Evolutionary conservation across 2,329 filamentous ascomycete genomes (phyloP), one percentile per base, ranked within the genome.

Genomic region (Atkinsonella hypoxylon): DNA sequence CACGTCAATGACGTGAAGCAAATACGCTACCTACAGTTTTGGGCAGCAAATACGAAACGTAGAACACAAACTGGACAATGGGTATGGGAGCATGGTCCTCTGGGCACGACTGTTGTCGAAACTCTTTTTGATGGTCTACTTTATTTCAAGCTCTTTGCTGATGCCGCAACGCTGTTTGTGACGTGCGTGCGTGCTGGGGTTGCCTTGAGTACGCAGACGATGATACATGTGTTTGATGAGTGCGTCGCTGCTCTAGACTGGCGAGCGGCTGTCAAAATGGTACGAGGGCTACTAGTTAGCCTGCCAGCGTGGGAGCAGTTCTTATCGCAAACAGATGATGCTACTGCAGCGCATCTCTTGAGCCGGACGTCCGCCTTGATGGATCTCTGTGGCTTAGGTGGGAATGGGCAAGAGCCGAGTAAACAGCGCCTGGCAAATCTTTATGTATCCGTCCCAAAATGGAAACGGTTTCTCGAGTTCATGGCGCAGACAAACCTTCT

Each of bases 91-190:
- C 68, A 71, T 44, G 64, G 67, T 2, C 60, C 59, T 4, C 57
- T 77, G 15, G 64, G 64, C 38, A 62, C 61, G 8, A 55, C 61
- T 2, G 56, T 78, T 5, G 64, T 74, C 10, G 69, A 78, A 53
- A 63, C 68, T 46, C 64, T 78, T 3, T 64, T 81, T 22, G 58
- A 65, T 39, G 73, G 74, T 1, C 66, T 80, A 47, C 59, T 81
- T 10, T 66, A 71, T 39, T 73, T 78, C 41, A 68, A 65, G 51
- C 64, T 70, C 39, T 63, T 73, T 31, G 65, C 67, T 12, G 66
- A 75, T 36, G 75, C 74, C 2, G 69, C 68, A 15, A 58, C 59
- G 3, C 63, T 76, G 12, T 67, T 76, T 39, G 58, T 68, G 38
- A 59, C 66, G 1, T 69, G 65, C 41, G 58, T 77, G 40, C 57